Evolutionary conservation across 768 basidiomycete genomes (phyloP).

Genomic region (Lactarius hengduanensis): DNA sequence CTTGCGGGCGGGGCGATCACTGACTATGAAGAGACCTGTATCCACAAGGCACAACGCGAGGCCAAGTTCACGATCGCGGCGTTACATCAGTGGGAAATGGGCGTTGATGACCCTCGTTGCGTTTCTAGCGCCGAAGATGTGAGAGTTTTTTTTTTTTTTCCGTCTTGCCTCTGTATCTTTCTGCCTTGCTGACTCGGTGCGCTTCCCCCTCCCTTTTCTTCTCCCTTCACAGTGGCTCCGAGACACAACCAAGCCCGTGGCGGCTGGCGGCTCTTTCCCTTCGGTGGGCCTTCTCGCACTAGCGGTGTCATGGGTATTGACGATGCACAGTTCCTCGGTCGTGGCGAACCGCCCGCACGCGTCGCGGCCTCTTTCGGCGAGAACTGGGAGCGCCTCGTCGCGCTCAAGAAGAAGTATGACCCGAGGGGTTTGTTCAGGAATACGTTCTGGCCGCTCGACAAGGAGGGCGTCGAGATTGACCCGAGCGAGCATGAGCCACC

Average conservation of each 20-base stretch:
- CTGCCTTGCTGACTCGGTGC: conserved; percentile 21
- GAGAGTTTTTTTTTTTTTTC: conserved; percentile 28
- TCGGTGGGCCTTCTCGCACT: conserved; percentile 53
- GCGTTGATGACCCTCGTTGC: conserved; percentile 76
- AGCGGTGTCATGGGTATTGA: conserved; percentile 3
- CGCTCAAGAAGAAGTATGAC: conserved; percentile 75
- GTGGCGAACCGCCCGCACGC: conserved; percentile 61
- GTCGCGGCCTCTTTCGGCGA: conserved; percentile 67
- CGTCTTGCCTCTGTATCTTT: conserved; percentile 2
- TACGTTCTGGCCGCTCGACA: conserved; percentile 76
- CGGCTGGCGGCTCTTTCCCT: conserved; percentile 79
- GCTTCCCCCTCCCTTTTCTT: not conserved
- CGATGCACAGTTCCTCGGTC: conserved; percentile 63
- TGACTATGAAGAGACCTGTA: conserved; percentile 70
- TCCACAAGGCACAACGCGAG: conserved; percentile 77
- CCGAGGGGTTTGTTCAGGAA: conserved; percentile 74
- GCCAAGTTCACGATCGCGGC: conserved; percentile 85
- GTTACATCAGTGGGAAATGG: conserved; percentile 90
- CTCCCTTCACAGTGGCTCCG: conserved; percentile 66
- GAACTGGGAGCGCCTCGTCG: conserved; percentile 68
- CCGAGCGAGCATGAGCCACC: conserved; percentile 62
- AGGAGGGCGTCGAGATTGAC: conserved; percentile 52
- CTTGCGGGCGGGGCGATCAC: conserved; percentile 77
- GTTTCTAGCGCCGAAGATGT: conserved; percentile 81
- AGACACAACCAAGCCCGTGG: conserved; percentile 65